These are phyloP conservation scores for Penicillium cataractarum DNA, from an alignment of 495 filamentous ascomycete species.

Conservation along the genomic window DNA sequence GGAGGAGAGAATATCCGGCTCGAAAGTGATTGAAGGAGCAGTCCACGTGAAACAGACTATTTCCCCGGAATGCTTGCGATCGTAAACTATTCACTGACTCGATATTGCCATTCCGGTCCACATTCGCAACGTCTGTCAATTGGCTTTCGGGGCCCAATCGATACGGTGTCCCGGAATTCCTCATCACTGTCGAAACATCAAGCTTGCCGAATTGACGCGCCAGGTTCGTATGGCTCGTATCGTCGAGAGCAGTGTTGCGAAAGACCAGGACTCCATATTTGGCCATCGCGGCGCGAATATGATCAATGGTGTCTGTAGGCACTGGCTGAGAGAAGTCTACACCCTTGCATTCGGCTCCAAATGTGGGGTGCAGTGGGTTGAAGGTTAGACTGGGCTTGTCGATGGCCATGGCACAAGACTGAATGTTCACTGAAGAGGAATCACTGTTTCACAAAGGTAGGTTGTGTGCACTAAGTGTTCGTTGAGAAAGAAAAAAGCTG, in stretches of 20 bases:
- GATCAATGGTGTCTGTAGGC: not conserved
- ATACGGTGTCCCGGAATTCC: not conserved
- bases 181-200: not conserved
- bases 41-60: constrained; percentile 56
- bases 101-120: constrained; percentile 9
- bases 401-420: not conserved
- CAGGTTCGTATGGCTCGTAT: constrained; percentile 55
- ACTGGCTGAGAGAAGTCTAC: not conserved
- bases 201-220: constrained; percentile 49
- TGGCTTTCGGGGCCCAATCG: not conserved
- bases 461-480: not conserved
- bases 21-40: constrained; percentile 42
- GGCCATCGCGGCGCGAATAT: not conserved
- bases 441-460: not conserved
- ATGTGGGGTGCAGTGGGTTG: not conserved
- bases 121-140: constrained; percentile 55
- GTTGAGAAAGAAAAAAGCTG: not conserved
- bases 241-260: constrained; percentile 53
- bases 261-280: constrained; percentile 61
- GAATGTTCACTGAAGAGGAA: not conserved
- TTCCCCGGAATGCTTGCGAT: constrained; percentile 34
- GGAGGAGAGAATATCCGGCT: constrained; percentile 56
- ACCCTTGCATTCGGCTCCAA: not conserved
- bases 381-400: not conserved
- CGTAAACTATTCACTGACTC: not conserved